phyloP scores from a whole-genome alignment of 306 rosid genomes.

The Crataegus laevigata region DNA sequence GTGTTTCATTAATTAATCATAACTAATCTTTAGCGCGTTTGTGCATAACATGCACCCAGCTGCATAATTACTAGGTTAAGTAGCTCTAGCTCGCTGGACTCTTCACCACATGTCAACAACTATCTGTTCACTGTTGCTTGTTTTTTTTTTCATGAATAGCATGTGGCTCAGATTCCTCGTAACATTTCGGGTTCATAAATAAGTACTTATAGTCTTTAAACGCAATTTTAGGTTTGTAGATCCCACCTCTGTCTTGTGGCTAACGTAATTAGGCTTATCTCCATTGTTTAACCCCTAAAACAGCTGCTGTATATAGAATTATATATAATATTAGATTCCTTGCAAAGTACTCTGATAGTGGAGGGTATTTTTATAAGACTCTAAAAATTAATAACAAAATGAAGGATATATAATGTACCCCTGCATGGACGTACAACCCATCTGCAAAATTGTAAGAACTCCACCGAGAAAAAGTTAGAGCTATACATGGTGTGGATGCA shows the following conservation, averaged over 20 bases:
- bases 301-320: not conserved
- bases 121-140: not conserved
- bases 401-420: not conserved
- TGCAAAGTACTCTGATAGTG: not conserved
- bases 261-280: not conserved
- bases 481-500: not conserved
- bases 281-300: not conserved
- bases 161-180: constrained; percentile 25
- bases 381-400: not conserved
- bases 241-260: too few species aligned
- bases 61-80: not conserved
- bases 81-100: not conserved
- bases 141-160: not conserved
- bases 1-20: not conserved
- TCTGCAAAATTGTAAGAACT: not conserved
- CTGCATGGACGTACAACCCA: not conserved
- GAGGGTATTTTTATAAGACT: not conserved
- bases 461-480: not conserved
- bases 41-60: not conserved
- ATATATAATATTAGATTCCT: not conserved
- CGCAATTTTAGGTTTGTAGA: too few species aligned
- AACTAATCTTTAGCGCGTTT: not conserved
- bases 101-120: constrained; percentile 16
- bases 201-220: not conserved
- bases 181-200: constrained; percentile 8